phyloP scores from a whole-genome alignment of 208 protist species.

The Acanthamoeba sp. region DNA sequence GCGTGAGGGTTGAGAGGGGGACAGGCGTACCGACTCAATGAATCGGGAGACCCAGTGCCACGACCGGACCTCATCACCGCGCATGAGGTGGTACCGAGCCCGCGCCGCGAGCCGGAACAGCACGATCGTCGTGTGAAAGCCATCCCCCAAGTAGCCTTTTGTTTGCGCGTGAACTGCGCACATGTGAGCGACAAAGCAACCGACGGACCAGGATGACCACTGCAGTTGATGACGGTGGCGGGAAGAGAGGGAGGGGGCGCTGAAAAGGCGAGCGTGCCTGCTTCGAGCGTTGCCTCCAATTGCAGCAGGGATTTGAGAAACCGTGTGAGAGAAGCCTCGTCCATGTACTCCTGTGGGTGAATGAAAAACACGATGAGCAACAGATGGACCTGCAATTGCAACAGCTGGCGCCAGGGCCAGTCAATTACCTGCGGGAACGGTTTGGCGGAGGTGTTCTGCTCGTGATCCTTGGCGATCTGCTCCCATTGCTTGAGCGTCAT shows the following conservation, averaged over 20 bases:
- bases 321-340: neutral
- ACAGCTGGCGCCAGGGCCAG: neutral
- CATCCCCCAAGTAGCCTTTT: conserved; percentile 1
- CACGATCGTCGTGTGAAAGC: conserved; percentile 23
- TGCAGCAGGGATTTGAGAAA: conserved; percentile 7
- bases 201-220: neutral
- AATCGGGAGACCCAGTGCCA: conserved; percentile 40
- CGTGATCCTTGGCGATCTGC: neutral
- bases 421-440: neutral
- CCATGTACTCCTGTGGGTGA: conserved; percentile 18
- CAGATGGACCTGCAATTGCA: neutral
- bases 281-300: conserved; percentile 24
- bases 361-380: neutral
- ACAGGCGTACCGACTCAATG: neutral
- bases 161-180: neutral
- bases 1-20: neutral
- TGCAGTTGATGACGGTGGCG: too few species aligned
- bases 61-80: conserved; percentile 4
- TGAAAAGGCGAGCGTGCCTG: neutral
- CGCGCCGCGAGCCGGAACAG: conserved; percentile 7
- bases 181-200: too few species aligned
- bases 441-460: neutral
- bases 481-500: conserved; percentile 37
- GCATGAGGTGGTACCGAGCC: conserved; percentile 33
- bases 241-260: too few species aligned